A percentile compares a stretch with the other conserved stretches of the same genome.
These are phyloP conservation scores for Scytalidium lignicola DNA, from an alignment of 2,329 filamentous ascomycete species.

Conservation along the genomic window DNA sequence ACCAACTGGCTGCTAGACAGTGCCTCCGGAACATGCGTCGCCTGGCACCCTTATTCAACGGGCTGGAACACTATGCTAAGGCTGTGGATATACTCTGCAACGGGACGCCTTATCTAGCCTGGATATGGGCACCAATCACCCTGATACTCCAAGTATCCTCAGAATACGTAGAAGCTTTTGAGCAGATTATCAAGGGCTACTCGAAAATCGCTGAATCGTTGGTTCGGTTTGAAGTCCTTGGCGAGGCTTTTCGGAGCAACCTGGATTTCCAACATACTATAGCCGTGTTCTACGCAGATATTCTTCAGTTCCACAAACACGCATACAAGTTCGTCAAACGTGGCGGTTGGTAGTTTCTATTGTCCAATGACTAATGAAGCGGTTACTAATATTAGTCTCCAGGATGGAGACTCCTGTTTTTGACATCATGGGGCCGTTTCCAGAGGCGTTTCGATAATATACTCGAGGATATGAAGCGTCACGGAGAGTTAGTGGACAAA, in stretches of 20 bases:
- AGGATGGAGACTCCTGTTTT: slow-evolving; percentile 33
- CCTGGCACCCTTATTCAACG: slow-evolving; percentile 35
- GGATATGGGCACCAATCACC: slow-evolving; percentile 41
- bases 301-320: slow-evolving; percentile 41
- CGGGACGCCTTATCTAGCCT: slow-evolving; percentile 39
- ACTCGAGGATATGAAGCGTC: slow-evolving; percentile 27
- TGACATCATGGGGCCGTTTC: slow-evolving; percentile 35
- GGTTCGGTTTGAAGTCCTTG: slow-evolving; percentile 32
- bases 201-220: slow-evolving; percentile 33
- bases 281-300: slow-evolving; percentile 41
- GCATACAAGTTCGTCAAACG: slow-evolving; percentile 40
- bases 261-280: slow-evolving; percentile 35
- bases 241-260: slow-evolving; percentile 24
- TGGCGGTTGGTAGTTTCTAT: background rate
- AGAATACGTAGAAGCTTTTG: slow-evolving; percentile 30
- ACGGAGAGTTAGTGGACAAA: slow-evolving; percentile 28
- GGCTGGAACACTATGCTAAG: slow-evolving; percentile 37
- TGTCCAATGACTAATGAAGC: too few relatives aligned
- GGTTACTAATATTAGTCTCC: background rate
- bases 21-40: slow-evolving; percentile 39
- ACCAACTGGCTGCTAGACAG: slow-evolving; percentile 31
- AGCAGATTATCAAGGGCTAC: slow-evolving; percentile 36
- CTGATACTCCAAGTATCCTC: slow-evolving; percentile 25
- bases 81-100: slow-evolving; percentile 39
- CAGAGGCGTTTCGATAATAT: slow-evolving; percentile 29